Evolutionary conservation across 2,329 filamentous ascomycete genomes (phyloP).

Genomic region (Helotiales sp.): DNA sequence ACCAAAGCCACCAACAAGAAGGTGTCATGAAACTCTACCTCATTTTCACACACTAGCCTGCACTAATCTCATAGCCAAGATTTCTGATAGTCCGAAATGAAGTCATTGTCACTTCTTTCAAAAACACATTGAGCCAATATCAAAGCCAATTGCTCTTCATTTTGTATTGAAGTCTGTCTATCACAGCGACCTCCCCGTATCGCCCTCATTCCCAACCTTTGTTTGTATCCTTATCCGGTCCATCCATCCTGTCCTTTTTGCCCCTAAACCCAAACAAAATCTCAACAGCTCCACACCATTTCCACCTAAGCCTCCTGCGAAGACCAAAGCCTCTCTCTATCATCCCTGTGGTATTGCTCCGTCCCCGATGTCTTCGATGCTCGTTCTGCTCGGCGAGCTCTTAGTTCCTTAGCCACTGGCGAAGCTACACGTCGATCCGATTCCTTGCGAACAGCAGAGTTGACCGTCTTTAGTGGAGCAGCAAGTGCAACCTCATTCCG

Average conservation of each 20-base stretch:
- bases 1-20: no score
- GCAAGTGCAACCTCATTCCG: background rate
- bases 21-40: no score
- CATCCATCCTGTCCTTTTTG: background rate
- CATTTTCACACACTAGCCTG: background rate
- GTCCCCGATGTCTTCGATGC: background rate
- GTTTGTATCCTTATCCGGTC: background rate
- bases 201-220: background rate
- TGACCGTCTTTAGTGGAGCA: background rate
- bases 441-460: background rate
- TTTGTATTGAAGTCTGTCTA: background rate
- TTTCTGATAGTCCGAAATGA: background rate
- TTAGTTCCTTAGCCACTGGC: background rate
- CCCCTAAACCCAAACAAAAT: no score
- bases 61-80: background rate
- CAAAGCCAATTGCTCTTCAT: background rate
- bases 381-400: conserved; percentile 2
- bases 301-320: background rate
- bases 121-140: background rate
- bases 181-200: background rate
- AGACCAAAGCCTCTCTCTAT: conserved; percentile 18
- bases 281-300: background rate
- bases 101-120: background rate
- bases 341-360: conserved; percentile 12
- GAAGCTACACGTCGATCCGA: background rate